Conservation (phyloP, 495 filamentous ascomycete genomes). For the Penicillium soppii region DNA sequence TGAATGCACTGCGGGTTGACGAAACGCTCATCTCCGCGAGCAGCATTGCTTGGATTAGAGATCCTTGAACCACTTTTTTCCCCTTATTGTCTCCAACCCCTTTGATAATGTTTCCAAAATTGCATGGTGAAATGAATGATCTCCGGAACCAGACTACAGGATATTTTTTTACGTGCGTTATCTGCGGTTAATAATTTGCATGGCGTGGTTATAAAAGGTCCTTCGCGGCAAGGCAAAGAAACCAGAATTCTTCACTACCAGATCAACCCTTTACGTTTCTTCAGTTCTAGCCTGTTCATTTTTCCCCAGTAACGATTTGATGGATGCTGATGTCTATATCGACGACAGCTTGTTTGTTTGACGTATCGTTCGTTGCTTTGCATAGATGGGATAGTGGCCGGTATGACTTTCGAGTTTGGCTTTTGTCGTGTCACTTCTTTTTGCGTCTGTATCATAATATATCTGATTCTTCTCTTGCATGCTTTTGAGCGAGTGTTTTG, state of each 20-base stretch:
- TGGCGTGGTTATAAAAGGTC: not conserved
- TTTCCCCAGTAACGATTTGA: conserved; percentile 12
- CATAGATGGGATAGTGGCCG: not conserved
- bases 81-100: not conserved
- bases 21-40: conserved; percentile 21
- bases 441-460: conserved; percentile 10
- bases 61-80: conserved; percentile 14
- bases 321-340: conserved; percentile 6
- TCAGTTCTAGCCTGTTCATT: not conserved
- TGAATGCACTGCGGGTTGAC: conserved; percentile 32
- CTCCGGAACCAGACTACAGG: not conserved
- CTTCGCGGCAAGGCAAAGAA: not conserved
- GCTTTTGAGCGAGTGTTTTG: too few species aligned
- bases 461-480: not conserved
- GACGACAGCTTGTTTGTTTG: conserved; percentile 1
- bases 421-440: not conserved
- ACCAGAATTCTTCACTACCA: not conserved
- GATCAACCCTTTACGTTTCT: not conserved
- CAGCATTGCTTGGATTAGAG: conserved; percentile 31
- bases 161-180: not conserved
- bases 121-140: not conserved
- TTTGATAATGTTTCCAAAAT: not conserved
- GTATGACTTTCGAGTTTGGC: not conserved
- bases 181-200: not conserved
- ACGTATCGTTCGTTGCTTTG: not conserved